Evolutionary conservation across 176 grass and related monocot species (phyloP).

Genomic region (barley (Hordeum vulgare)): MorexV3_pseudomolecules_assembly NC_058518.1:450762309-450762808

Average conservation of each 20-base stretch:
- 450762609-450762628: neutral
- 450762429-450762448: neutral
- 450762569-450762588: neutral
- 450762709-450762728: too few relatives aligned
- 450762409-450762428: neutral
- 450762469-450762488: too few relatives aligned
- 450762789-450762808: fast-evolving
- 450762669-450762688: too few relatives aligned
- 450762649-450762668: fast-evolving
- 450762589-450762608: neutral
- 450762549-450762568: neutral
- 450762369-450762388: neutral
- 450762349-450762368: neutral
- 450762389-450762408: slow-evolving; percentile 35
- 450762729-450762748: too few relatives aligned
- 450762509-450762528: neutral
- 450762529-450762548: neutral
- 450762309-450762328: neutral
- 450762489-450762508: too few relatives aligned
- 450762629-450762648: too few relatives aligned
- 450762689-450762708: too few relatives aligned
- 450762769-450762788: too few relatives aligned
- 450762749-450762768: too few relatives aligned
- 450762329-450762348: neutral
- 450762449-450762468: too few relatives aligned